phyloP scores from a whole-genome alignment of 176 grass and related monocot genomes.

The Dactylis glomerata region DNA sequence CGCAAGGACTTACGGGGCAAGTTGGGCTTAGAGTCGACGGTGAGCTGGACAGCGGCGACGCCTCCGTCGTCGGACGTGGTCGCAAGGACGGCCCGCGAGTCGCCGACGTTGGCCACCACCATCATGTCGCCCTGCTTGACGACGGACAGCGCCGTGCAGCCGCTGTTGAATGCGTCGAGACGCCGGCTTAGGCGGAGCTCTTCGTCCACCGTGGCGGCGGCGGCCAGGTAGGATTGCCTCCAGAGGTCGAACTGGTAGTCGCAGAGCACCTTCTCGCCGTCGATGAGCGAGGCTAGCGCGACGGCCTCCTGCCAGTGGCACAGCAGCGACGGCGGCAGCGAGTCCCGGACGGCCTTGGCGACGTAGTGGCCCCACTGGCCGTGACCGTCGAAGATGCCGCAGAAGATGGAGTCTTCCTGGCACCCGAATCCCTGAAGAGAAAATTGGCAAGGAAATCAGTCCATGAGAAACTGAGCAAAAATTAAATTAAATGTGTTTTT shows the following conservation, averaged over 20 bases:
- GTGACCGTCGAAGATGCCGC: constrained; percentile 93
- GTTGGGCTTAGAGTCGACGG: constrained; percentile 83
- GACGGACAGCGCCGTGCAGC: constrained; percentile 76
- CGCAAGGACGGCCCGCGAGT: constrained; percentile 77
- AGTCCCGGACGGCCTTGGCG: constrained; percentile 59
- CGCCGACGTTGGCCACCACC: constrained; percentile 80
- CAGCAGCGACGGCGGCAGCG: constrained; percentile 68
- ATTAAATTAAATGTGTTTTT: too few species aligned
- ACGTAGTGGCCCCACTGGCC: constrained; percentile 96
- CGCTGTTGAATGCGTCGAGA: constrained; percentile 72
- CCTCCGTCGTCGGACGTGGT: constrained; percentile 44
- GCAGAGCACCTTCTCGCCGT: constrained; percentile 49
- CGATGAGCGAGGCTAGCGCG: constrained; percentile 42
- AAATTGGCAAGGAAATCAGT: not conserved
- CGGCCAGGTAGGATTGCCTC: constrained; percentile 56
- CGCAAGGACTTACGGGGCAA: constrained; percentile 60
- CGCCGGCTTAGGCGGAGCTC: constrained; percentile 55
- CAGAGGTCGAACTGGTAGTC: constrained; percentile 62
- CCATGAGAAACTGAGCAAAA: not conserved
- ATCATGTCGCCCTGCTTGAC: constrained; percentile 89
- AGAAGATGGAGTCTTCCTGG: constrained; percentile 70
- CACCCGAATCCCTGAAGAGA: constrained; percentile 70
- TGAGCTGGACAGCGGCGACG: constrained; percentile 72
- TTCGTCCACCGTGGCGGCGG: constrained; percentile 65
- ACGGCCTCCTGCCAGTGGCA: constrained; percentile 84